Evolutionary conservation across 768 basidiomycete species (phyloP), one percentile per base, ranked within the genome.

Genomic region (Boletus edulis): DNA sequence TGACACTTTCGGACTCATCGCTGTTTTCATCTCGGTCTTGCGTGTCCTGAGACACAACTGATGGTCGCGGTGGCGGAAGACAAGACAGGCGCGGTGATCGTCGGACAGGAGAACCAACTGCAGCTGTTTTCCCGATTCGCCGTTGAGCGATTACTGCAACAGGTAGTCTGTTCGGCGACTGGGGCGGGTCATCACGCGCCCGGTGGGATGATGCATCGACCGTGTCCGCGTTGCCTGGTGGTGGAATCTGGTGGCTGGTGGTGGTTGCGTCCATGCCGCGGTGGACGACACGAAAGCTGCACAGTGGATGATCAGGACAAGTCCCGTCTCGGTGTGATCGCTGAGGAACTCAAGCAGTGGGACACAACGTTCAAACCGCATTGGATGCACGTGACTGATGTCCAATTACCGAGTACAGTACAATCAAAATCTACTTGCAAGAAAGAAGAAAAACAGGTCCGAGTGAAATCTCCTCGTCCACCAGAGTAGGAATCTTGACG

Each of bases 41-140:
- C 51, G 54, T 44, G 38, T 62, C 55, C 45, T 49, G 59, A 12
- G 10, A 52, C 42, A 50, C 34, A 41, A 47, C 32, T 67, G 69
- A 60, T 38, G 49, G 49, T 43, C 8, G 64, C 37, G 61, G 60
- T 51, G 74, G 67, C 45, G 68, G 66, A 44, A 75, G 74, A 48
- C 72, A 66, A 37, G 80, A 81, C 34, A 81, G 70, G 55, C 81
- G 75, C 12, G 81, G 74, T 34, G 82, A 84, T 62, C 81, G 78
- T 49, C 80, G 78, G 35, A 77, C 62, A 22, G 75, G 71, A 20
- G 72, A 69, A 64, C 57, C 54, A 62, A 61, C 41, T 52, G 60
- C 43, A 57, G 54, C 52, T 57, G 65, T 43, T 67, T 66, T 56
- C 64, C 62, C 66, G 41, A 62, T 66, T 54, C 56, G 59, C n/a